phyloP scores from a whole-genome alignment of 345 rosid genomes.

The Cochlearia excelsa region DNA sequence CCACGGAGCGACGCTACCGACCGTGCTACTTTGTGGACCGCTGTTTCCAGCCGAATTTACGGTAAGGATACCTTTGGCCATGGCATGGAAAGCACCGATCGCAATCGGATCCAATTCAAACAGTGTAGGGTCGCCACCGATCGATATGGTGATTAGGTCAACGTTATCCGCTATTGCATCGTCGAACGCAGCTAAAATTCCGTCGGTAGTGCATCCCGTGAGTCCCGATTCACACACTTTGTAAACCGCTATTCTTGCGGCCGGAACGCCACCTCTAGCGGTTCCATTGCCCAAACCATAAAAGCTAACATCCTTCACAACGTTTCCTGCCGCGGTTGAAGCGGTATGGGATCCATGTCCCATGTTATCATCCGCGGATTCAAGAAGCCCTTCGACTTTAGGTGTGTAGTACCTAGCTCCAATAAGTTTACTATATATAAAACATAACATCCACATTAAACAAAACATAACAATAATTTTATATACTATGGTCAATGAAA shows the following conservation, averaged over 20 bases:
- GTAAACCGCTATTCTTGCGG: conserved; percentile 52
- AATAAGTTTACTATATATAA: conserved; percentile 29
- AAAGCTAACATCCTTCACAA: conserved; percentile 36
- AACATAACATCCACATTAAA: conserved; percentile 4
- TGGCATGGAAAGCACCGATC: conserved; percentile 55
- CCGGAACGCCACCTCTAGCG: conserved; percentile 54
- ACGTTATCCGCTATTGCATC: conserved; percentile 50
- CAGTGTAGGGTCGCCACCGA: neutral
- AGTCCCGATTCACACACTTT: conserved; percentile 32
- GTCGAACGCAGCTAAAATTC: conserved; percentile 40
- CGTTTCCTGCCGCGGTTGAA: conserved; percentile 55
- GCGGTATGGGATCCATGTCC: conserved; percentile 59
- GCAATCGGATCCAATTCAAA: conserved; percentile 31
- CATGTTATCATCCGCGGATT: conserved; percentile 26
- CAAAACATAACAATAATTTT: conserved; percentile 17
- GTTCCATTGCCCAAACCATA: conserved; percentile 47
- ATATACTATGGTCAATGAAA: neutral
- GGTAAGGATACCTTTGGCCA: conserved; percentile 49
- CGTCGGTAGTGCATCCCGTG: neutral
- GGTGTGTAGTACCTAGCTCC: conserved; percentile 38
- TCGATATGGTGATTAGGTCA: conserved; percentile 40
- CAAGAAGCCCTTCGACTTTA: conserved; percentile 15
- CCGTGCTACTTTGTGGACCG: conserved; percentile 16
- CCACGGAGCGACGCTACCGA: conserved; percentile 45
- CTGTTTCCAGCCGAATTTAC: conserved; percentile 46